phyloP scores from a whole-genome alignment of 2,329 filamentous ascomycete genomes.

The Xylariales sp. region DNA sequence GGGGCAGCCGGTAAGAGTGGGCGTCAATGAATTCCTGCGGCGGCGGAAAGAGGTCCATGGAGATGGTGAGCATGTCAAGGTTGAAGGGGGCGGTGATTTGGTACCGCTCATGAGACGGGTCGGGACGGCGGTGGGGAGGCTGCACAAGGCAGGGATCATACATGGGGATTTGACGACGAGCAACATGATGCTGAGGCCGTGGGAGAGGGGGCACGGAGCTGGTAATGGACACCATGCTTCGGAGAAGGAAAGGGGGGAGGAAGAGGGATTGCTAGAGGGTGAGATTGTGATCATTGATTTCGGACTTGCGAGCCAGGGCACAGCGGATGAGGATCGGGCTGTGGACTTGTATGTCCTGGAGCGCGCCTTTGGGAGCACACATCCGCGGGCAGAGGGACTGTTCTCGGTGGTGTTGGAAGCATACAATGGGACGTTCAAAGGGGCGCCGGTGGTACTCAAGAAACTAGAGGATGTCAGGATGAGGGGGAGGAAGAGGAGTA shows the following conservation, averaged over 20 bases:
- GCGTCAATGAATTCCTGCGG: slow-evolving; percentile 65
- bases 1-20: slow-evolving; percentile 64
- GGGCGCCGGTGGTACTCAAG: slow-evolving; percentile 68
- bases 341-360: slow-evolving; percentile 96
- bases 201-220: slow-evolving; percentile 16
- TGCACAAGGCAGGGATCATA: slow-evolving; percentile 83
- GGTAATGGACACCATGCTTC: slow-evolving; percentile 12
- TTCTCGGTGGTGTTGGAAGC: slow-evolving; percentile 69
- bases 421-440: slow-evolving; percentile 72
- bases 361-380: slow-evolving; percentile 89
- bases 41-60: slow-evolving; percentile 26
- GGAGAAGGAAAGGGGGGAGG: slow-evolving; percentile 15
- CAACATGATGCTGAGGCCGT: slow-evolving; percentile 78
- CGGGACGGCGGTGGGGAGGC: slow-evolving; percentile 63
- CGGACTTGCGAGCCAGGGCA: slow-evolving; percentile 76
- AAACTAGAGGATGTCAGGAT: slow-evolving; percentile 87
- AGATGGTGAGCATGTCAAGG: slow-evolving; percentile 17
- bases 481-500: slow-evolving; percentile 92
- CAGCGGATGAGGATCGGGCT: slow-evolving; percentile 85
- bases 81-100: slow-evolving; percentile 45
- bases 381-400: slow-evolving; percentile 75
- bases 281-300: slow-evolving; percentile 93
- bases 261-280: slow-evolving; percentile 47
- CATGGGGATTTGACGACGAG: slow-evolving; percentile 97
- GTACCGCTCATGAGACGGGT: slow-evolving; percentile 64